Percentiles rank a stretch among this genome's conserved stretches.
Evolutionary conservation across 2,329 filamentous ascomycete species (phyloP).

Genomic region (Pleomassaria siparia): DNA sequence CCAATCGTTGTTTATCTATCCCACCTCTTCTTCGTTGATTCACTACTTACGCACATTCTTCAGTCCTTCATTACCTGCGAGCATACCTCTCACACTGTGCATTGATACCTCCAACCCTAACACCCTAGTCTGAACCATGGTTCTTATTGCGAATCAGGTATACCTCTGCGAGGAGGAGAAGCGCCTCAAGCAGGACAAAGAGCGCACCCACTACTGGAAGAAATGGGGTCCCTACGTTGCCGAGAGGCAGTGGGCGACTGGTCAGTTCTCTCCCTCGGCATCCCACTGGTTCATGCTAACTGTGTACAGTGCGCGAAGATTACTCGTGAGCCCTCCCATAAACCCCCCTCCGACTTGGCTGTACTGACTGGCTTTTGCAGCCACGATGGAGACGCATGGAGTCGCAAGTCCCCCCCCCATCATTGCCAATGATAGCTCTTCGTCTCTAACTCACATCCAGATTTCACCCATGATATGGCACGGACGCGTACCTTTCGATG

Average conservation of each 20-base stretch:
- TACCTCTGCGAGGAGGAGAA: conserved; percentile 89
- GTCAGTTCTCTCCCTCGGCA: conserved; percentile 49
- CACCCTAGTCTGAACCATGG: conserved; percentile 65
- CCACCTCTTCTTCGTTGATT: conserved; percentile 13
- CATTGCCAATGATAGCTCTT: conserved; percentile 1
- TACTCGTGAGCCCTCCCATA: conserved; percentile 63
- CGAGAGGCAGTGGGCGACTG: conserved; percentile 94
- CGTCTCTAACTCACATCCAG: conserved; percentile 50
- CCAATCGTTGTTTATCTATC: conserved; percentile 8
- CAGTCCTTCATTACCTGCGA: conserved; percentile 14
- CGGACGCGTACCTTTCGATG: conserved; percentile 87
- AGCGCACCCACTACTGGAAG: conserved; percentile 93
- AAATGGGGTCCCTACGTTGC: conserved; percentile 94
- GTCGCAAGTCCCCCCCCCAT: conserved; percentile 63
- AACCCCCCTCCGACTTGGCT: conserved; percentile 8
- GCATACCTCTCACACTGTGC: conserved; percentile 17
- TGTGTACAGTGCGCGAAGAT: conserved; percentile 75
- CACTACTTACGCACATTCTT: conserved; percentile 16
- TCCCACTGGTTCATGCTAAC: conserved; percentile 27
- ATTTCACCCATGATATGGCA: conserved; percentile 92
- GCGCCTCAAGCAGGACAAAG: conserved; percentile 80
- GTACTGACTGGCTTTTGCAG: conserved; percentile 46
- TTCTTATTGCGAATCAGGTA: conserved; percentile 84
- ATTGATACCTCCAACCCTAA: conserved; percentile 21
- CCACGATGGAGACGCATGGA: conserved; percentile 90